These are phyloP conservation scores for Talaromyces sp. DNA, from an alignment of 2,329 filamentous ascomycete species.

Conservation along the genomic window DNA sequence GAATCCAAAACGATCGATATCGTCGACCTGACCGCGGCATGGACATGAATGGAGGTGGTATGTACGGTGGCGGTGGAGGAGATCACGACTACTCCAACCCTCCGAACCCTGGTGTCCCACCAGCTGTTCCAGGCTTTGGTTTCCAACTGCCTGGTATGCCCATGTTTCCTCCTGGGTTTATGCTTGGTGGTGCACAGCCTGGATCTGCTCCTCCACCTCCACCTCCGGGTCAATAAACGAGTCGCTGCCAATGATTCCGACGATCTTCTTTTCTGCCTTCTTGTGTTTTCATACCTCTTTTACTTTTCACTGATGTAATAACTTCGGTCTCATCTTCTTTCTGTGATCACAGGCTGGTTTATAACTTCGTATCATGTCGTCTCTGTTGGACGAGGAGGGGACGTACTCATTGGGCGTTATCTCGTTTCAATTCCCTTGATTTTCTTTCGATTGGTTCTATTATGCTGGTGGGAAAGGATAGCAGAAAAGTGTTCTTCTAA, in stretches of 20 bases:
- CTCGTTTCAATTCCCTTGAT: not conserved
- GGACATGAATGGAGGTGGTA: constrained; percentile 26
- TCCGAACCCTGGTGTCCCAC: constrained; percentile 48
- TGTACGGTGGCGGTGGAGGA: constrained; percentile 20
- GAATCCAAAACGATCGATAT: constrained; percentile 30
- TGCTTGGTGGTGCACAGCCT: constrained; percentile 37
- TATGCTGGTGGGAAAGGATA: not conserved
- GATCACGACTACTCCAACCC: constrained; percentile 34
- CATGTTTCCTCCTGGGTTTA: constrained; percentile 46
- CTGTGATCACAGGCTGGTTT: not conserved
- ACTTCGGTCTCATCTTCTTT: not conserved
- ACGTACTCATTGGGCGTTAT: not conserved
- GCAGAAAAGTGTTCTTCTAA: not conserved
- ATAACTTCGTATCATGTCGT: not conserved
- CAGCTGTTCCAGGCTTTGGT: constrained; percentile 52
- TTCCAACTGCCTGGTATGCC: constrained; percentile 49
- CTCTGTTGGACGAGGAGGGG: not conserved
- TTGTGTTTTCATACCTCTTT: not conserved
- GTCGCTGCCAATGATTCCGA: not conserved
- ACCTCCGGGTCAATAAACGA: constrained; percentile 30
- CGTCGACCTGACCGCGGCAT: constrained; percentile 29
- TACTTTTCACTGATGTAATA: not conserved
- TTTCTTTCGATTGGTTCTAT: not conserved
- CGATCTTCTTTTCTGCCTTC: not conserved
- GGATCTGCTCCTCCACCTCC: constrained; percentile 31